Conservation (phyloP, 192 early-diverging fungal genomes). For the Podila clonocystis region DNA sequence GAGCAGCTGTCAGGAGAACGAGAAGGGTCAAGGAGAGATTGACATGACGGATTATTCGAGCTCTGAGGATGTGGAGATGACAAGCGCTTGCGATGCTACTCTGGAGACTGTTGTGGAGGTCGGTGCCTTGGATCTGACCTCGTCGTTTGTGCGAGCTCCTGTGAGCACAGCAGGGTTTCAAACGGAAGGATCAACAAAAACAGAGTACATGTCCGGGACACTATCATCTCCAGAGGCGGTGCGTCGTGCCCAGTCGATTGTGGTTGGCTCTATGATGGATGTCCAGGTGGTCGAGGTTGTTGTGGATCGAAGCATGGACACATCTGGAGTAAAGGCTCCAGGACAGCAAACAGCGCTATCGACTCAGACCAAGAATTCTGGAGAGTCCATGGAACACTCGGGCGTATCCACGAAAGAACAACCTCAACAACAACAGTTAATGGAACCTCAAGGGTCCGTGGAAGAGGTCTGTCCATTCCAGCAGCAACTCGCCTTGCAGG, state of each 20-base stretch:
- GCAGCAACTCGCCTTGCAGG: conserved; percentile 24
- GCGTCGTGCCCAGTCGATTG: conserved; percentile 1
- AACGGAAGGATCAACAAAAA: not conserved
- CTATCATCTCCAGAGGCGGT: not conserved
- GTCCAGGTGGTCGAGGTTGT: not conserved
- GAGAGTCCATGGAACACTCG: not conserved
- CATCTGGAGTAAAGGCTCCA: too few relatives aligned
- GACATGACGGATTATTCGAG: not conserved
- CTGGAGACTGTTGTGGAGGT: conserved; percentile 1
- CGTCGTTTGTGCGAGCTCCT: not conserved
- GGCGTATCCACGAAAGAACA: not conserved
- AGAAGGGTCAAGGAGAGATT: not conserved
- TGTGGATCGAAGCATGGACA: not conserved
- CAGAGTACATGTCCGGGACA: not conserved
- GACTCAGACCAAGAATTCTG: too few relatives aligned
- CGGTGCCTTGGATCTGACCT: not conserved
- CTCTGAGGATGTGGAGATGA: conserved; percentile 1
- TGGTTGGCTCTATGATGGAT: conserved; percentile 7
- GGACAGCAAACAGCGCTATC: not conserved
- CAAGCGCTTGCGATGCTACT: not conserved
- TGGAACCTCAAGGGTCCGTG: not conserved
- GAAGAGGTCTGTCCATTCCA: conserved; percentile 20
- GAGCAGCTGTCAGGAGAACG: not conserved
- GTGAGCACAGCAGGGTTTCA: not conserved
- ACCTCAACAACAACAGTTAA: not conserved